Conservation (phyloP, 1,284 basidiomycete species). For the Stygiomarasmius scandens region DNA sequence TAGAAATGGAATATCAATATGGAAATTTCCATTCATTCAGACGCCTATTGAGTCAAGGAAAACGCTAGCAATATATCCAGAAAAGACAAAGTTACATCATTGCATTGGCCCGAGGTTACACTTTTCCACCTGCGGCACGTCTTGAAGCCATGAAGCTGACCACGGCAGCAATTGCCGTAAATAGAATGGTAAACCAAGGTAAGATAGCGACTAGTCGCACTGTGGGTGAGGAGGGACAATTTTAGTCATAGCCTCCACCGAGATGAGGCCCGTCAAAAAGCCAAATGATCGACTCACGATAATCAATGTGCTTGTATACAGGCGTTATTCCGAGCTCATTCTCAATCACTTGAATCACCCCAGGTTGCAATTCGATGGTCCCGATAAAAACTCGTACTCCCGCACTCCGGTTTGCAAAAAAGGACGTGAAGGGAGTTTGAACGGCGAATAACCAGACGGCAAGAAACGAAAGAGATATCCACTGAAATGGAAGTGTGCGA, state of each 20-base stretch:
- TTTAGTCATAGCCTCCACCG: too few species aligned
- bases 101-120: too few species aligned
- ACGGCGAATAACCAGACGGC: slow-evolving; percentile 54
- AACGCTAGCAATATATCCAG: too few species aligned
- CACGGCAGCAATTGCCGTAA: slow-evolving; percentile 38
- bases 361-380: slow-evolving; percentile 36
- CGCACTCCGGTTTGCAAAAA: slow-evolving; percentile 43
- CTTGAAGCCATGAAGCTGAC: slow-evolving; percentile 32
- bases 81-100: too few species aligned
- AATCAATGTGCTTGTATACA: slow-evolving; percentile 49
- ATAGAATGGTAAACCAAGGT: slow-evolving; percentile 53
- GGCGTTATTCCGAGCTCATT: slow-evolving; percentile 42
- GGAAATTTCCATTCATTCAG: too few species aligned
- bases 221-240: slow-evolving; percentile 19
- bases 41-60: too few species aligned
- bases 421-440: slow-evolving; percentile 54
- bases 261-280: not conserved
- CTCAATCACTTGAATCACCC: slow-evolving; percentile 41
- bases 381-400: slow-evolving; percentile 10
- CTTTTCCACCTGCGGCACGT: too few species aligned
- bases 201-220: slow-evolving; percentile 49
- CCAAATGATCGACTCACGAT: slow-evolving; percentile 39
- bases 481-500: slow-evolving; percentile 37
- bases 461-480: slow-evolving; percentile 44
- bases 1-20: too few species aligned